A percentile compares a stretch with the other conserved stretches of the same genome.
phyloP scores from a whole-genome alignment of 768 basidiomycete species.

The Hemileccinum rubropunctum region DNA sequence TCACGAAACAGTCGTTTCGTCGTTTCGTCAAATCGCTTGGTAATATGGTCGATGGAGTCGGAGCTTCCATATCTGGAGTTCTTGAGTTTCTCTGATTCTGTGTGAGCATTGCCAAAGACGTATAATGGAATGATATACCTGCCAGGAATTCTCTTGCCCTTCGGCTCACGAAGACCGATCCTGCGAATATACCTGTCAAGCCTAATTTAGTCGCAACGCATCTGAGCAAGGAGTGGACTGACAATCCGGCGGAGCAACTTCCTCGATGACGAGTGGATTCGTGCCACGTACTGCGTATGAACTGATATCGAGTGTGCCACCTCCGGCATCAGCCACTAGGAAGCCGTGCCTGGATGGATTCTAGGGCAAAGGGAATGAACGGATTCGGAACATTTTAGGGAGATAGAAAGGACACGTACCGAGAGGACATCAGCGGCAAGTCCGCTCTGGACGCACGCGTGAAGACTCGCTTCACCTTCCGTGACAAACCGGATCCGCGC shows the following conservation, averaged over 20 bases:
- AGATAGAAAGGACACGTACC: conserved; percentile 36
- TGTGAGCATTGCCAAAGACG: conserved; percentile 4
- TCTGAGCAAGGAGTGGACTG: conserved; percentile 20
- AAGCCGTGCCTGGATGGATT: conserved; percentile 75
- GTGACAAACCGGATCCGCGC: conserved; percentile 78
- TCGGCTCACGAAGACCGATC: conserved; percentile 79
- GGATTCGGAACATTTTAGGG: not conserved
- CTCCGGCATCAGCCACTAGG: conserved; percentile 77
- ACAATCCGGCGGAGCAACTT: conserved; percentile 84
- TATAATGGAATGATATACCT: conserved; percentile 37
- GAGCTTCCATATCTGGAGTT: conserved; percentile 69
- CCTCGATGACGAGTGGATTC: conserved; percentile 72
- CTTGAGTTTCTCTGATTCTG: conserved; percentile 60
- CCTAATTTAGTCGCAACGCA: conserved; percentile 2
- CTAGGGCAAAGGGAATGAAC: conserved; percentile 34
- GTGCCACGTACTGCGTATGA: conserved; percentile 74
- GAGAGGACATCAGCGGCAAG: conserved; percentile 75
- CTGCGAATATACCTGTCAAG: conserved; percentile 69
- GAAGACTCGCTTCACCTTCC: conserved; percentile 81
- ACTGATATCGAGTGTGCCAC: conserved; percentile 79
- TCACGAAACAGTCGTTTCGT: conserved; percentile 79
- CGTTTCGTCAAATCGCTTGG: conserved; percentile 77
- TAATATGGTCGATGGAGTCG: conserved; percentile 75
- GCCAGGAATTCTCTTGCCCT: conserved; percentile 70
- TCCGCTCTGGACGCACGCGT: conserved; percentile 76